Base-by-base conservation (phyloP, 2,329 filamentous ascomycete species). In the Ilyonectria mors-panacis region DNA sequence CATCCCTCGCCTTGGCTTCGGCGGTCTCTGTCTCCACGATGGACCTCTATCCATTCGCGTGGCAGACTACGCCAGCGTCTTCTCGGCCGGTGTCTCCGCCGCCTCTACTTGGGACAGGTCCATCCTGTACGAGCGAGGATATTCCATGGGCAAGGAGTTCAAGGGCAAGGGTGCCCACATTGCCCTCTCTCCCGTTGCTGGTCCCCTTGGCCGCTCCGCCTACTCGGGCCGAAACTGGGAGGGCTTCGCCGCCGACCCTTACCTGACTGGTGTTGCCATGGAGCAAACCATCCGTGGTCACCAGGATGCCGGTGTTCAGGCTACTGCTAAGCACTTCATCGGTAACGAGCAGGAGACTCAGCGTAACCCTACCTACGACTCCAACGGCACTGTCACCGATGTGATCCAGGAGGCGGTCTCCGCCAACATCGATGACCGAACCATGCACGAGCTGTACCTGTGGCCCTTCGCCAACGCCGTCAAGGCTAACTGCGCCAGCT, bases 131-230 rank as follows among this genome's bases (percentile, higher is more conserved):
- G 83, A 87, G 63, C 88, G 93, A 58, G 94, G 75, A 23, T 59
- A 68, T 13, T 83, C 82, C 55, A 82, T 85, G 81, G 84, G 82
- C 19, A 50, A 77, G 55, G 93, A 95, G 79, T 90, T 92, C 77
- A 88, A 86, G 72, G 90, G 81, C 69, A 95, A 95, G 82, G 93
- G 93, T 64, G 86, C 93, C 23, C 91, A 94, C 76, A 83, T 94
- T 30, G 88, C 90, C 70, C 85, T 94, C 28, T 75, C 70, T 1
- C 81, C 83, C 13, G 80, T 83, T 21, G 75, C 76, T 15, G 82
- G 82, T 2, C 83, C 85, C 19, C 79, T 86, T 17, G 85, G 83
- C 17, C 79, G 81, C 15, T 81, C 79, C 5, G 80, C 80, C 42
- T 81, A 80, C 68, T 77, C 77, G 1, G 92, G 92, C 33, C 84